Evolutionary conservation across 176 grass and related monocot genomes (phyloP), one percentile per base, ranked within the genome.

Genomic region (Phragmites australis): DNA sequence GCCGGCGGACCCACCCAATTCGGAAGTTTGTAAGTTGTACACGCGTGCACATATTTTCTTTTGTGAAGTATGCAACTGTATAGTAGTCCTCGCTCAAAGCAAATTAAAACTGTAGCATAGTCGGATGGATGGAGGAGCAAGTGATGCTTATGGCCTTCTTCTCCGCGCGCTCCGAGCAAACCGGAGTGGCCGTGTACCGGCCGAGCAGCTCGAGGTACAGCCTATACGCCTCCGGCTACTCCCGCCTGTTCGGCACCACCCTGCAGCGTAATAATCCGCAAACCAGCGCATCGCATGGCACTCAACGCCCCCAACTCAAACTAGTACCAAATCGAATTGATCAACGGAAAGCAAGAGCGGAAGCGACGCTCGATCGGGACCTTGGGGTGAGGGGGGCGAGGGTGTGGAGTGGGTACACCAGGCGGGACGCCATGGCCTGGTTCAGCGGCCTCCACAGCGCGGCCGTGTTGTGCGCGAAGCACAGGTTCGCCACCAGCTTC

Each of bases 401-500:
- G 41, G 73, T 72, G 14, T 83, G 88, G 64, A 85, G 61, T 4
- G 91, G 81, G 47, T 67, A 78, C 54, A 93, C 57, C 2, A 93
- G 71, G 66, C 88, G 88, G 51, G 81, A 88, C 18, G 85, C 37
- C 88, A 93, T 93, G 65, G 88, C 85, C 77, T 93, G 91, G 84
- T 90, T 85, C 18, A 93, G 88, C 27, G 90, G 78, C 85, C 90
- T 93, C 91, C 91, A 93, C 68, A 93, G 50, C 21, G 81, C 74
- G 10, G 40, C 77, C 22, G 84, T 88, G 59, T 90, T 90, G 77
- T 88, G 78, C 65, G 72, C 77, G 84, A 90, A 93, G 56, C 91
- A 90, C 1, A 93, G 88, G 50, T 85, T 89, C 11, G 74, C 18
- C 34, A 93, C 88, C 17, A 93, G 77, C 8, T 83, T 56, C 13